Evolutionary conservation across 768 basidiomycete genomes (phyloP), one percentile per base, ranked within the genome.

Genomic region (Thelephora aurantiotincta): DNA sequence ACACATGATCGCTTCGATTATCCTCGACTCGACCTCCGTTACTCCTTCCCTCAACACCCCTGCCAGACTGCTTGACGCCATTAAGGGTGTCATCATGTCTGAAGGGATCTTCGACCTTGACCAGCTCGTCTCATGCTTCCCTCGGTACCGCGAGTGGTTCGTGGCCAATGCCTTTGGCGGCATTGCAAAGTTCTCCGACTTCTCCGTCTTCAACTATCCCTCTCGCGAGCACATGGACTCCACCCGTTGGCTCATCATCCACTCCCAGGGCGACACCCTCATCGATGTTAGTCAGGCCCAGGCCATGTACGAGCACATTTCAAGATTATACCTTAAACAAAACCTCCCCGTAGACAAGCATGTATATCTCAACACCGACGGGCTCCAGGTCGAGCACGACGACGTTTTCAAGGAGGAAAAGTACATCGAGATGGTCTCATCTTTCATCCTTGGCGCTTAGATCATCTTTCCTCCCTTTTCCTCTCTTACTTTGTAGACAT

Each of bases 61-160:
- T 38, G 55, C 56, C 11, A 45, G 47, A 34, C 64, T 80, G 16
- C 62, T 73, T 43, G 52, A 54, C 47, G 66, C 72, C 42, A 71
- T 73, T 16, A 68, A 68, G 46, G 80, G 69, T 13, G 64, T 87
- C 42, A 61, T 78, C 45, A 52, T 80, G 54, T 80, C 87, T 1
- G 86, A 84, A 60, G 88, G 88, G 30, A 79, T 89, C 52, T 88
- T 80, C 61, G 78, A 89, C 60, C 62, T 87, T 50, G 80, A 83
- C 60, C 54, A 68, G 3, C 70, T 90, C 36, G 66, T 87, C 20
- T 53, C 59, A 11, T 70, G 66, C 48, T 87, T 86, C 63, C 84
- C 86, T 1, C 22, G 41, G n/a, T 90, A 89, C 60, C 70, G 66
- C 45, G 56, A 65, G 6, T 80, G 78, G 81, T 90, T 90, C 60